Conservation (phyloP, 495 filamentous ascomycete genomes). For the Peziza echinospora region DNA sequence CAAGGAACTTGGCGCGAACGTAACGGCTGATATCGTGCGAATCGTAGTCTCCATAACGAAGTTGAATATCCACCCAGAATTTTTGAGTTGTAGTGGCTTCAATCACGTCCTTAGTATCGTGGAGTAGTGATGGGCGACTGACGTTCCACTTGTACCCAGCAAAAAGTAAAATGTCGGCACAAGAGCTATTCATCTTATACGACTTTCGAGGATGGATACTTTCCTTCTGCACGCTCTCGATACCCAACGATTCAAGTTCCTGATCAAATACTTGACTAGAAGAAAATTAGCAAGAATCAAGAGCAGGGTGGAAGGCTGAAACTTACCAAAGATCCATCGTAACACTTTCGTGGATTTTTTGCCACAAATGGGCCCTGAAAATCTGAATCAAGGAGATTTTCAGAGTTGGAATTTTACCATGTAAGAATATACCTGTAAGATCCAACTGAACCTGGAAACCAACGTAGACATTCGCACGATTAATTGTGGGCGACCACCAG, state of each 20-base stretch:
- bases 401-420: conserved; percentile 95
- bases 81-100: conserved; percentile 93
- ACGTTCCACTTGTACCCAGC: conserved; percentile 99
- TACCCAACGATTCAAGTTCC: conserved; percentile 84
- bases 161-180: conserved; percentile 93
- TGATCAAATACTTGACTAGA: conserved; percentile 89
- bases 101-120: conserved; percentile 92
- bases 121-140: conserved; percentile 73
- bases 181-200: conserved; percentile 99
- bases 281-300: conserved; percentile 3
- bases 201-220: conserved; percentile 99
- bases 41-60: conserved; percentile 97
- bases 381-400: conserved; percentile 99
- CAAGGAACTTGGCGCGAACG: conserved; percentile 91
- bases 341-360: conserved; percentile 98
- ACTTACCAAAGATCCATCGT: conserved; percentile 53
- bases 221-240: conserved; percentile 98
- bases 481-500: conserved; percentile 87
- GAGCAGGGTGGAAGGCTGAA: background rate
- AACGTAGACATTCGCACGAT: conserved; percentile 59
- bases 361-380: conserved; percentile 99
- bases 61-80: conserved; percentile 97
- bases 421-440: conserved; percentile 96
- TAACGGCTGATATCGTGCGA: conserved; percentile 98
- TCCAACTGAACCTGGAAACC: conserved; percentile 99